A percentile compares a stretch with the other conserved stretches of the same genome.
Conservation (phyloP, 768 basidiomycete genomes). For the Mycena floridula region DNA sequence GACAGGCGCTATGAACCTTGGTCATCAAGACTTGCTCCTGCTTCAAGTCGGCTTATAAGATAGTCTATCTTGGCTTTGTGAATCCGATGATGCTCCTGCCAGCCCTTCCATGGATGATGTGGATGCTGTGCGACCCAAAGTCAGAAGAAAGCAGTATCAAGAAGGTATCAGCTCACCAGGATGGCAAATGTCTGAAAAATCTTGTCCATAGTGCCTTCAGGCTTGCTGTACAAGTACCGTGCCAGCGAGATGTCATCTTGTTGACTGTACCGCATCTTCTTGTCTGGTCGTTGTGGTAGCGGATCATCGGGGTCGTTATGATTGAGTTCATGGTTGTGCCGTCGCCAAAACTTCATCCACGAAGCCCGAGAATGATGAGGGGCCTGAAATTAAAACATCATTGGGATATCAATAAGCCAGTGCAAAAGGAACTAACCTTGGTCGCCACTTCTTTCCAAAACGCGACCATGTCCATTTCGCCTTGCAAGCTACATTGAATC, state of each 20-base stretch:
- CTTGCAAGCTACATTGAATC: slow-evolving; percentile 46
- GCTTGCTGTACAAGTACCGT: slow-evolving; percentile 63
- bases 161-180: slow-evolving; percentile 35
- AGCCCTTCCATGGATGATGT: slow-evolving; percentile 91
- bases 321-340: slow-evolving; percentile 80
- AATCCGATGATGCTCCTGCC: slow-evolving; percentile 89
- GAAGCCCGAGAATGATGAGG: slow-evolving; percentile 89
- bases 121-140: slow-evolving; percentile 48
- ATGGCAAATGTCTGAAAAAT: slow-evolving; percentile 79
- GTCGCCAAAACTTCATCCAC: slow-evolving; percentile 91
- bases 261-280: slow-evolving; percentile 83
- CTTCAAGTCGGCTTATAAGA: slow-evolving; percentile 53
- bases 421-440: slow-evolving; percentile 38
- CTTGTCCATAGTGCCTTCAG: slow-evolving; percentile 78
- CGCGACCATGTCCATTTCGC: slow-evolving; percentile 64
- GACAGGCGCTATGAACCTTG: too few relatives aligned
- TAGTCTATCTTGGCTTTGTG: slow-evolving; percentile 85
- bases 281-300: slow-evolving; percentile 70
- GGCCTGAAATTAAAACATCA: slow-evolving; percentile 38
- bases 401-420: slow-evolving; percentile 4
- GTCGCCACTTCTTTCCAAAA: slow-evolving; percentile 76
- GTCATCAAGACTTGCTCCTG: slow-evolving; percentile 45
- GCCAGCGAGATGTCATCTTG: slow-evolving; percentile 78
- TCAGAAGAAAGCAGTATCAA: background rate
- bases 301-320: slow-evolving; percentile 63